Evolutionary conservation across 2,329 filamentous ascomycete species (phyloP).

Genomic region (Pseudopithomyces chartarum): DNA sequence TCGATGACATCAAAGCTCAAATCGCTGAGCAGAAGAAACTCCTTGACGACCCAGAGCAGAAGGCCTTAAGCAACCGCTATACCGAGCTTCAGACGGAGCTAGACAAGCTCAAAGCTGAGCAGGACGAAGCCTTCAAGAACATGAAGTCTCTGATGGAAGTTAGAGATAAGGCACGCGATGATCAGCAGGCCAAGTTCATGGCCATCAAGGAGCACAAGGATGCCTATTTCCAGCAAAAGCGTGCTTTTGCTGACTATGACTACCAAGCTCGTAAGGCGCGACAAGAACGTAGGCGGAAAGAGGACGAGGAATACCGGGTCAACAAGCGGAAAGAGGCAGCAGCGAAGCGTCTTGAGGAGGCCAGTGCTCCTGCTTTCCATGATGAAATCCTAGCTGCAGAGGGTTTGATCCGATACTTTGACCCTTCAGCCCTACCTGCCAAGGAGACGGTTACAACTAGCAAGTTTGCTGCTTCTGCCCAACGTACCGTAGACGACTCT

Average conservation of each 20-base stretch:
- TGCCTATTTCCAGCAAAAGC: slow-evolving; percentile 79
- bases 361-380: slow-evolving; percentile 83
- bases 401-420: slow-evolving; percentile 87
- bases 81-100: slow-evolving; percentile 84
- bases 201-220: slow-evolving; percentile 89
- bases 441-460: slow-evolving; percentile 68
- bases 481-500: slow-evolving; percentile 83
- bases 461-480: slow-evolving; percentile 74
- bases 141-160: slow-evolving; percentile 84
- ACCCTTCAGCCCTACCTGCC: slow-evolving; percentile 68
- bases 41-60: slow-evolving; percentile 89
- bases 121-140: slow-evolving; percentile 89
- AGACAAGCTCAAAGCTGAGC: slow-evolving; percentile 87
- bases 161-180: slow-evolving; percentile 78
- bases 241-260: slow-evolving; percentile 83
- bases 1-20: slow-evolving; percentile 84
- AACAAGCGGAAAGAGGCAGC: slow-evolving; percentile 78
- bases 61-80: slow-evolving; percentile 86
- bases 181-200: slow-evolving; percentile 84
- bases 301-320: slow-evolving; percentile 74
- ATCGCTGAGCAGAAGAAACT: slow-evolving; percentile 87
- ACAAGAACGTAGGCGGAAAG: slow-evolving; percentile 78
- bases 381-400: slow-evolving; percentile 92
- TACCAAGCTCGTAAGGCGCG: slow-evolving; percentile 77
- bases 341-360: slow-evolving; percentile 77